Base-by-base conservation (phyloP, 805 yeast species). In the Candida andamanensis region DNA sequence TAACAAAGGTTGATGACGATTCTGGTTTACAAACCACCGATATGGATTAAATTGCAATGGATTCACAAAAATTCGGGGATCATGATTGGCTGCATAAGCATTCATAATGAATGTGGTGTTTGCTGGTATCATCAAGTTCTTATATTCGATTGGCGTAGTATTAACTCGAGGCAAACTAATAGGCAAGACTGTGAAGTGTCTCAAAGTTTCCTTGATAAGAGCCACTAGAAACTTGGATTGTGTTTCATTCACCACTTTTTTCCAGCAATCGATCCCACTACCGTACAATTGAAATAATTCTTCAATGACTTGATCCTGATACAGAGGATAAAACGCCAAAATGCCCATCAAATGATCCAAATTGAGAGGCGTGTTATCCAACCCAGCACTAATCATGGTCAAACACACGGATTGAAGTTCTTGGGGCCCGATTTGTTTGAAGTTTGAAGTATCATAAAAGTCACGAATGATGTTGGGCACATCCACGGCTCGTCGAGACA, bases 371-470 rank as follows among this genome's bases (percentile, higher is more conserved):
- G 80, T 72, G 40, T 83, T 82, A 48, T 82, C 90, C 15, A 82
- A 56, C 0, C 92, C 92, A 6, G 89, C 92, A 43, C 86, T 78
- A 0, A 82, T 79, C 80, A 81, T 75, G 0, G 89, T 78, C 24
- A 82, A 58, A 47, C 89, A 81, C 5, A 79, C 66, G 27, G 84
- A 74, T 27, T 63, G 61, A 29, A 76, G 48, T 45, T 80, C 85
- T 1, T 12, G 29, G n/a, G 40, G 16, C 6, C 17, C 17, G n/a
- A 41, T 26, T 5, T 29, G 14, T 15, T 37, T 41, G 9, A 28
- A 26, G 16, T 34, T 40, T 17, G 13, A 17, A 2, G 7, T 15
- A 3, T 18, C 23, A 28, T 19, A 38, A 17, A 22, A n/a, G 22
- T 27, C 31, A 17, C 29, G 17, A 8, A 29, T 24, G 10, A 27